phyloP scores from a whole-genome alignment of 257 asterid genomes.

The Salvia splendens region DNA sequence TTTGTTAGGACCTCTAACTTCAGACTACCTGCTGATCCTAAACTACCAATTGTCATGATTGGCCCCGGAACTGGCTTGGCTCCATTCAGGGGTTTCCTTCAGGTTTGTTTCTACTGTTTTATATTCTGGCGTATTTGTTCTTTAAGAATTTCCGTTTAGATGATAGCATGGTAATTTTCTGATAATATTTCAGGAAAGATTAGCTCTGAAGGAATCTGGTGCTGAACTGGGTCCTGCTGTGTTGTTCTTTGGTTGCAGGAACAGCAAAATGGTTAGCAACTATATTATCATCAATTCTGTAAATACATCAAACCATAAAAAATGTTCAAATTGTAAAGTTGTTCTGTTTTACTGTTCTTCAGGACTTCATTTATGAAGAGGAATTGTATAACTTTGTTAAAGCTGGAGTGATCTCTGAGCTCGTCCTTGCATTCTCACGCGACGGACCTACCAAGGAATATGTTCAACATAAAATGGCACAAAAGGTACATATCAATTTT shows the following conservation, averaged over 20 bases:
- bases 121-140: not conserved
- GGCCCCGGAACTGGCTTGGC: conserved; percentile 99
- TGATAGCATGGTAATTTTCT: not conserved
- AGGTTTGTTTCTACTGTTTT: conserved; percentile 50
- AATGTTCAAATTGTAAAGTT: not conserved
- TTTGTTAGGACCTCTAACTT: conserved; percentile 90
- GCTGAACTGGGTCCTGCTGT: conserved; percentile 86
- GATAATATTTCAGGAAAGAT: conserved; percentile 76
- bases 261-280: conserved; percentile 72
- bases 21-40: conserved; percentile 82
- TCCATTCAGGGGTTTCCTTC: conserved; percentile 98
- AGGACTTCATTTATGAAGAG: conserved; percentile 92
- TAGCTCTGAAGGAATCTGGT: conserved; percentile 88
- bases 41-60: conserved; percentile 83
- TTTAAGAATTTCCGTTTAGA: not conserved
- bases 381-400: conserved; percentile 65
- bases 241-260: conserved; percentile 94
- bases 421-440: conserved; percentile 89
- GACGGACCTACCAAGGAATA: conserved; percentile 89
- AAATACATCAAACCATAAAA: not conserved
- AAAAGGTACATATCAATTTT: conserved; percentile 51
- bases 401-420: conserved; percentile 85
- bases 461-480: conserved; percentile 93
- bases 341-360: conserved; percentile 18
- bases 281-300: not conserved